Evolutionary conservation across 2,329 filamentous ascomycete species (phyloP).

Genomic region (Aspergillus unguis): DNA sequence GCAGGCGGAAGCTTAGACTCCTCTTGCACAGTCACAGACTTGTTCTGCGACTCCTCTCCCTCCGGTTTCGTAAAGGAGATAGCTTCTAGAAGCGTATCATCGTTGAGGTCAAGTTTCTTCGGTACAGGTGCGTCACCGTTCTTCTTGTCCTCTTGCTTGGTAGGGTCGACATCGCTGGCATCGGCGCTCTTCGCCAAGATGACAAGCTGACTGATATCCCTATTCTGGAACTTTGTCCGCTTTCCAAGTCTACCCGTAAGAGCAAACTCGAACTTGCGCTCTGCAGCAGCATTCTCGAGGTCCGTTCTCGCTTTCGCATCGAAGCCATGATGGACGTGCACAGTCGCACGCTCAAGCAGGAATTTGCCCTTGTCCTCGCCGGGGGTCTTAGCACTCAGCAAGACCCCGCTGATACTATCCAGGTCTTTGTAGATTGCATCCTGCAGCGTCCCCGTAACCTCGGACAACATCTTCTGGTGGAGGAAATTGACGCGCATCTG

Average conservation of each 20-base stretch:
- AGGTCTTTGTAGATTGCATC: slow-evolving; percentile 59
- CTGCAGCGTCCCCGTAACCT: slow-evolving; percentile 60
- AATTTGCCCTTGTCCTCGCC: slow-evolving; percentile 63
- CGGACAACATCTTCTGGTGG: slow-evolving; percentile 65
- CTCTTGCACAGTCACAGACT: slow-evolving; percentile 38
- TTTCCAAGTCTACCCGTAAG: slow-evolving; percentile 83
- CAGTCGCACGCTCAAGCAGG: slow-evolving; percentile 75
- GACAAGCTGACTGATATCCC: slow-evolving; percentile 73
- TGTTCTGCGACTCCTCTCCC: slow-evolving; percentile 39
- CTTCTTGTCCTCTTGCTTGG: slow-evolving; percentile 21
- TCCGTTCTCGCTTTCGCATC: slow-evolving; percentile 71
- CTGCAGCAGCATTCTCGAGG: slow-evolving; percentile 63
- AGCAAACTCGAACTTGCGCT: slow-evolving; percentile 73
- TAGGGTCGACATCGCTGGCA: slow-evolving; percentile 12
- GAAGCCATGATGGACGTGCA: slow-evolving; percentile 79
- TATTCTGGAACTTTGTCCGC: slow-evolving; percentile 44
- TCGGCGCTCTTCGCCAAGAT: slow-evolving; percentile 76
- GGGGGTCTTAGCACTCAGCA: slow-evolving; percentile 31
- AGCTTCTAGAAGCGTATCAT: slow-evolving; percentile 86
- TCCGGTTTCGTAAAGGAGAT: slow-evolving; percentile 70
- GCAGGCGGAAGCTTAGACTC: slow-evolving; percentile 56
- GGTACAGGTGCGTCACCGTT: slow-evolving; percentile 49
- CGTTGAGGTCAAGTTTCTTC: slow-evolving; percentile 73
- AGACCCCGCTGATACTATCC: slow-evolving; percentile 46
- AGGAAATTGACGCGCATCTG: slow-evolving; percentile 70